Evolutionary conservation across 306 rosid species (phyloP).

Genomic region (Cicer cuneatum): DNA sequence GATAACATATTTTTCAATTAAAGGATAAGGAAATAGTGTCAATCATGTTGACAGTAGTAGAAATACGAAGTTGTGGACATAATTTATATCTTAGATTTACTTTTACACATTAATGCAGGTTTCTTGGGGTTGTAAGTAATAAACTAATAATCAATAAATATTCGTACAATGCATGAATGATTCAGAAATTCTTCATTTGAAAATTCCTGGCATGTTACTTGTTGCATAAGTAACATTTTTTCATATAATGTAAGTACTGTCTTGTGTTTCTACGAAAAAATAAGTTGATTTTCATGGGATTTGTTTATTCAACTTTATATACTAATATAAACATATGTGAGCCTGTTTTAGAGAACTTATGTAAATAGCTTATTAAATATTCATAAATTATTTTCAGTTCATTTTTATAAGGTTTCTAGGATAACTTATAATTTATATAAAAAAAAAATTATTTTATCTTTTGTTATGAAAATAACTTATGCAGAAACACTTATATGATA

Average conservation of each 20-base stretch:
- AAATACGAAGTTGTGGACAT: background rate
- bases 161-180: background rate
- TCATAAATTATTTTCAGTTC: too few relatives aligned
- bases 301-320: too few relatives aligned
- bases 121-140: background rate
- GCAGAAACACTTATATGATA: too few relatives aligned
- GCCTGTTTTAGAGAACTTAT: too few relatives aligned
- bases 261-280: background rate
- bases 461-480: too few relatives aligned
- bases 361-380: too few relatives aligned
- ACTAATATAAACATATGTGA: too few relatives aligned
- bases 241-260: background rate
- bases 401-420: too few relatives aligned
- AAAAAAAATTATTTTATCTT: too few relatives aligned
- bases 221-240: conserved; percentile 1
- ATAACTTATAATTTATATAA: too few relatives aligned
- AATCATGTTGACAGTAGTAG: background rate
- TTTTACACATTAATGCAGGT: background rate
- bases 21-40: background rate
- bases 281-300: too few relatives aligned
- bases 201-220: background rate
- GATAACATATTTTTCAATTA: background rate
- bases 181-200: background rate
- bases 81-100: background rate
- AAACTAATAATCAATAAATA: background rate